phyloP scores from a whole-genome alignment of 2,329 filamentous ascomycete genomes.

The Periconia sp. region DNA sequence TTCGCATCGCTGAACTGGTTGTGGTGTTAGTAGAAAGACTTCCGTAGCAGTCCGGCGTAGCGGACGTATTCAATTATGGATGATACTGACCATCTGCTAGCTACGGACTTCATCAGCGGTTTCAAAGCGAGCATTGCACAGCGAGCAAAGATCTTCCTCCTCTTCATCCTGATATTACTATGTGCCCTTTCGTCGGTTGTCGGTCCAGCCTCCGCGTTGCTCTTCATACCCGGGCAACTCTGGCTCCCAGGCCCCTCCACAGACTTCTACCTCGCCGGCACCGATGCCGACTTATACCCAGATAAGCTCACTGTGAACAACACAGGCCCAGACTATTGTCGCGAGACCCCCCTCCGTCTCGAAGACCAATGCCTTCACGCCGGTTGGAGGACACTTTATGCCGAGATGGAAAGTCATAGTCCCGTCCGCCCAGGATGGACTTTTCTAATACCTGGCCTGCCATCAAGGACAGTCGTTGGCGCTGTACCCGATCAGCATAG shows the following conservation, averaged over 20 bases:
- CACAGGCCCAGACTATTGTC: constrained; percentile 1
- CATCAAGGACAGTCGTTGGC: not conserved
- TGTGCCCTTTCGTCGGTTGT: not conserved
- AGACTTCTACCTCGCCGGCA: constrained; percentile 6
- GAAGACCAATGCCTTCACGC: constrained; percentile 1
- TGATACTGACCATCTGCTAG: no score
- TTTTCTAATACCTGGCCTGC: not conserved
- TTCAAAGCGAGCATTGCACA: not conserved
- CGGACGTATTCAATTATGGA: no score
- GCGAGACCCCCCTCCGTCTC: not conserved
- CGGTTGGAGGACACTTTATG: constrained; percentile 1
- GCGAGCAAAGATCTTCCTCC: not conserved
- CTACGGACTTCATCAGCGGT: not conserved
- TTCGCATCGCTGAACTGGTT: not conserved
- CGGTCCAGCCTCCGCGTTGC: constrained; percentile 7
- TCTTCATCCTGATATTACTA: not conserved
- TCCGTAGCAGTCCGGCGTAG: no score
- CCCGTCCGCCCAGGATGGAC: not conserved
- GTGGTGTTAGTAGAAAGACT: not conserved
- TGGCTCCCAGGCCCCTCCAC: constrained; percentile 2
- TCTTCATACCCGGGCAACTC: constrained; percentile 5
- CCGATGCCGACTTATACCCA: not conserved
- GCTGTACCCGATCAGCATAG: not conserved
- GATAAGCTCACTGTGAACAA: constrained; percentile 2
- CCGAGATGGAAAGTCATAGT: not conserved